These are phyloP conservation scores for Debaryomyces robertsiae DNA, from an alignment of 1,139 yeast species.

Conservation along the genomic window DNA sequence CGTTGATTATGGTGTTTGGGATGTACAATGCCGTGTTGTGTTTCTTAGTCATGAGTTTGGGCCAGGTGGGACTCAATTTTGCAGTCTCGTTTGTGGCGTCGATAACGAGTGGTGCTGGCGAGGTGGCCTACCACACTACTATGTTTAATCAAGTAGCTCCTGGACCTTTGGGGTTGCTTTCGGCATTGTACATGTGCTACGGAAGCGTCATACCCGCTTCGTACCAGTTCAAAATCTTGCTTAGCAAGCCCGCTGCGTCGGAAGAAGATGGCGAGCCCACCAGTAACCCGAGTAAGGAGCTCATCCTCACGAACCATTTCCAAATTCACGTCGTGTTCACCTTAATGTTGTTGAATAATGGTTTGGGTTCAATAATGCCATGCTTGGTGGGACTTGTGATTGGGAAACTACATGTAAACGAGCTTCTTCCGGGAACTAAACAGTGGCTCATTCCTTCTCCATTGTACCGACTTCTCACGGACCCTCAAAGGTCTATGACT, in stretches of 20 bases:
- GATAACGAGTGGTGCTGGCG: slow-evolving; percentile 13
- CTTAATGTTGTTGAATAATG: slow-evolving; percentile 57
- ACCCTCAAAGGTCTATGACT: slow-evolving; percentile 23
- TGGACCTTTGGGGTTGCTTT: slow-evolving; percentile 67
- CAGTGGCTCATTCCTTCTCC: slow-evolving; percentile 50
- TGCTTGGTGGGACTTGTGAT: slow-evolving; percentile 58
- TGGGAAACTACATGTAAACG: slow-evolving; percentile 58
- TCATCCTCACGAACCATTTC: slow-evolving; percentile 58
- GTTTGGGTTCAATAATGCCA: slow-evolving; percentile 51
- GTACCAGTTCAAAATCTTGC: slow-evolving; percentile 56
- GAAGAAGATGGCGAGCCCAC: slow-evolving; percentile 15
- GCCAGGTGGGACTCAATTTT: slow-evolving; percentile 38
- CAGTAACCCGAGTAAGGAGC: slow-evolving; percentile 23
- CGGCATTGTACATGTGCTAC: slow-evolving; percentile 61
- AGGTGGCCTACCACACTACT: slow-evolving; percentile 27
- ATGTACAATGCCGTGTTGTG: slow-evolving; percentile 38
- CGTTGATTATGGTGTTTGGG: slow-evolving; percentile 35
- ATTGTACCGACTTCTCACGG: slow-evolving; percentile 27
- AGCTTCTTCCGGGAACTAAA: slow-evolving; percentile 61
- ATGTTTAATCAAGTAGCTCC: slow-evolving; percentile 43
- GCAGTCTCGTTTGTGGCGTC: slow-evolving; percentile 27
- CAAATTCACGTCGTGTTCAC: slow-evolving; percentile 55
- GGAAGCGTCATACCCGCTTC: slow-evolving; percentile 59
- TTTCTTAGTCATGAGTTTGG: slow-evolving; percentile 39
- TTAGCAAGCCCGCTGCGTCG: slow-evolving; percentile 27